phyloP scores from a whole-genome alignment of 768 basidiomycete genomes.

The Boletus coccyginus region DNA sequence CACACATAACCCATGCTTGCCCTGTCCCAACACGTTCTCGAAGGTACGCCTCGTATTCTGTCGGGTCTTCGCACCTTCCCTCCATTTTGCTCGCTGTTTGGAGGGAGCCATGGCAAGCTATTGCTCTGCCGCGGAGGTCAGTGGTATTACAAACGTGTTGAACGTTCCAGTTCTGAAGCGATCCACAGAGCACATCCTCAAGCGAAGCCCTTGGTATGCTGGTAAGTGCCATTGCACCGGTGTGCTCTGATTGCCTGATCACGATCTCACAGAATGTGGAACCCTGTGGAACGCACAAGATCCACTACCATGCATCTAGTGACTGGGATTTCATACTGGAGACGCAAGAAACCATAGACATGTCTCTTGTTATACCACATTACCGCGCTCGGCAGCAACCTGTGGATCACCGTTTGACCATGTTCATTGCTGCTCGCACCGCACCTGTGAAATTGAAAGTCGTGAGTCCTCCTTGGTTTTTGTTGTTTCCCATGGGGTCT shows the following conservation, averaged over 20 bases:
- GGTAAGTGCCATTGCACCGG: constrained; percentile 6
- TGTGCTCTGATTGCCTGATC: background rate
- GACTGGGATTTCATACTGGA: constrained; percentile 70
- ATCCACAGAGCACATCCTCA: constrained; percentile 23
- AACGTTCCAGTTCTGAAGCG: constrained; percentile 4
- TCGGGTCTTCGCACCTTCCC: background rate
- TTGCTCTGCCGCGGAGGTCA: constrained; percentile 31
- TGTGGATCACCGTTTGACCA: constrained; percentile 65
- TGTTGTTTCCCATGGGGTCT: background rate
- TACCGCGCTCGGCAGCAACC: constrained; percentile 77
- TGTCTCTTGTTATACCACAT: constrained; percentile 71
- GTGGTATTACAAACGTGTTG: background rate
- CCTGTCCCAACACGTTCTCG: constrained; percentile 2
- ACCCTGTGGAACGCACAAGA: constrained; percentile 52
- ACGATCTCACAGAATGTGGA: constrained; percentile 23
- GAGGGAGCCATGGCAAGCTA: constrained; percentile 20
- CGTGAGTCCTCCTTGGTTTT: constrained; percentile 42
- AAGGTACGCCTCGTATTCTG: background rate
- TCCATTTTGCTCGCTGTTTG: background rate
- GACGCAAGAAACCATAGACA: constrained; percentile 51
- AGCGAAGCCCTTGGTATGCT: constrained; percentile 14
- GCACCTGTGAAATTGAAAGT: constrained; percentile 68
- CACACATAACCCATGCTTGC: constrained; percentile 15
- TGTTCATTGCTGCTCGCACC: constrained; percentile 55
- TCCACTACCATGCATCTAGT: constrained; percentile 58